phyloP scores from a whole-genome alignment of 31 red algal genomes.

The Odonthalia washingtoniensis region DNA sequence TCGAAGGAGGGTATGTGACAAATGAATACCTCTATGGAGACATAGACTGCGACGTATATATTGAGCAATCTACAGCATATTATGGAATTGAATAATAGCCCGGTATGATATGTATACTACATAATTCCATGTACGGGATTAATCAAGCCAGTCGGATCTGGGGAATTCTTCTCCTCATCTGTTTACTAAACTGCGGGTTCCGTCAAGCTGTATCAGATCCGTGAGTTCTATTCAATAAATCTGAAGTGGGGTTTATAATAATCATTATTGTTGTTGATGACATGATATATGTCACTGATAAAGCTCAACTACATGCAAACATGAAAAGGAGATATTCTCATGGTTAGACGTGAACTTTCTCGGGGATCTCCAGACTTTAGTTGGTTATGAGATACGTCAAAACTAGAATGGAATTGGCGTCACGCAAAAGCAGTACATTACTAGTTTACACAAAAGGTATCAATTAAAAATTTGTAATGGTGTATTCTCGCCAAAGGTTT shows the following conservation, averaged over 20 bases:
- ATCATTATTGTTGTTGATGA: conserved; percentile 7
- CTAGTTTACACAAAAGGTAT: background rate
- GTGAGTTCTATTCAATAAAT: background rate
- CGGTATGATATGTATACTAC: background rate
- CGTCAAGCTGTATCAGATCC: background rate
- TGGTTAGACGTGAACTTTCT: conserved; percentile 32
- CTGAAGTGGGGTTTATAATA: background rate
- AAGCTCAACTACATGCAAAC: background rate
- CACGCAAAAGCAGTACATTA: background rate
- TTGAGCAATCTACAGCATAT: background rate
- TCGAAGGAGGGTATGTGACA: conserved; percentile 18
- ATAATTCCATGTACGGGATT: background rate
- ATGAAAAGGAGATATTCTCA: background rate
- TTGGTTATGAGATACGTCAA: conserved; percentile 5
- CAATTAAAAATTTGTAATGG: background rate
- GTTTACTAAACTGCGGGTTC: background rate
- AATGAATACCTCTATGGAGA: conserved; percentile 46
- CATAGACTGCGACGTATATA: background rate
- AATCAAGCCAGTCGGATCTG: conserved; percentile 14
- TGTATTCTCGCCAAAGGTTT: background rate
- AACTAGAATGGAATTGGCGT: background rate
- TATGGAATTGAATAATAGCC: background rate
- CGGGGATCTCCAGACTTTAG: background rate
- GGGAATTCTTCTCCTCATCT: background rate
- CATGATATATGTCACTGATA: background rate